A percentile compares a stretch with the other conserved stretches of the same genome.
Conservation (phyloP, 148 eudicot genomes). For the Fagopyrum esculentum region DNA sequence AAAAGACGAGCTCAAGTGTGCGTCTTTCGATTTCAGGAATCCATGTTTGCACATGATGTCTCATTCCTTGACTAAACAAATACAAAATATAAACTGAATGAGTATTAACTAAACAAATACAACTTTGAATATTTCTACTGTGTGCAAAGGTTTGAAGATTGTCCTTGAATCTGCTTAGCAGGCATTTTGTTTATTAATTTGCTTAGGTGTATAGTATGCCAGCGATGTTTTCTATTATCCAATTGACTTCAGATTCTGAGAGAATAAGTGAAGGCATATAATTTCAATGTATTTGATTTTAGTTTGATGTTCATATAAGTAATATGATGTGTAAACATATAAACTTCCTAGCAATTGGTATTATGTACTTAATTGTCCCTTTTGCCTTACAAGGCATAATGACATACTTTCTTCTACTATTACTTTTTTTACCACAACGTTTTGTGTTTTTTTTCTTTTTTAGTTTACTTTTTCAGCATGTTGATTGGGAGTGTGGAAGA, state of each 20-base stretch:
- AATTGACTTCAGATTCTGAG: constrained; percentile 2
- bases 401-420: neutral
- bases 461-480: constrained; percentile 29
- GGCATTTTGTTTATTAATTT: neutral
- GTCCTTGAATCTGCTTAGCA: too few species aligned
- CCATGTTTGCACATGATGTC: too few species aligned
- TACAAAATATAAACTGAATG: too few species aligned
- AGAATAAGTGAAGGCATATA: neutral
- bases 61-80: too few species aligned
- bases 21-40: too few species aligned
- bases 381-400: neutral
- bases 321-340: too few species aligned
- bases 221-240: neutral
- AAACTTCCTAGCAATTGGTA: too few species aligned
- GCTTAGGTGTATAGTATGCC: neutral
- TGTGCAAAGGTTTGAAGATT: too few species aligned
- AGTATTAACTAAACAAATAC: too few species aligned
- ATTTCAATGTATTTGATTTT: neutral
- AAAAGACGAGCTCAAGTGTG: too few species aligned
- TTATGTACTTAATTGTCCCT: neutral
- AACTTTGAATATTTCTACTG: too few species aligned
- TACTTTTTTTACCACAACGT: neutral
- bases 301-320: too few species aligned
- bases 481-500: constrained; percentile 57
- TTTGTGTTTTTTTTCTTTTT: neutral